Percentiles rank a stretch among this genome's conserved stretches.
These are phyloP conservation scores for Sophora flavescens DNA, from an alignment of 306 rosid species.

Conservation along the genomic window DNA sequence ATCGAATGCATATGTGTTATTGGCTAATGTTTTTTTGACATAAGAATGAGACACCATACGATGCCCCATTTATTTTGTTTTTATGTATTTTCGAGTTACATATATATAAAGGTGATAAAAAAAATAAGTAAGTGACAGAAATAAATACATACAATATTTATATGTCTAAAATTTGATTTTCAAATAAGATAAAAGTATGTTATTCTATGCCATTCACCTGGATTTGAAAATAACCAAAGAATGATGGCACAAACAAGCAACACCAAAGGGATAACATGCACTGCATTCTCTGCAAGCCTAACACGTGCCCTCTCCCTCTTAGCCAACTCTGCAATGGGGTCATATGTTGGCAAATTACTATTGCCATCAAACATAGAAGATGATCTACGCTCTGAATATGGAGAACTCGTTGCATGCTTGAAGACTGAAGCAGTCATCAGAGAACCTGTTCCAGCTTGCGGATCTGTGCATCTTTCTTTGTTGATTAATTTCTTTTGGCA, in stretches of 20 bases:
- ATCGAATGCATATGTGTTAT: no score
- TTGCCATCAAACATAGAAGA: conserved; percentile 48
- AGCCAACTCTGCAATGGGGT: conserved; percentile 66
- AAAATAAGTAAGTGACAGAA: no score
- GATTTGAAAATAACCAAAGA: conserved; percentile 80
- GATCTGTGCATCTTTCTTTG: conserved; percentile 83
- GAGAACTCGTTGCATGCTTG: conserved; percentile 41
- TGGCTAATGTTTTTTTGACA: no score
- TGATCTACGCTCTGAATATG: conserved; percentile 41
- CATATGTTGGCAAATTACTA: conserved; percentile 60
- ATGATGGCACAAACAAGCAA: conserved; percentile 64
- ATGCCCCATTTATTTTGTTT: no score
- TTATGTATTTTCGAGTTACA: no score
- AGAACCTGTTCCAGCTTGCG: conserved; percentile 76
- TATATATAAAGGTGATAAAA: no score
- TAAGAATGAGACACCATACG: no score
- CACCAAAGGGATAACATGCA: conserved; percentile 78
- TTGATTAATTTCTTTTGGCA: neutral
- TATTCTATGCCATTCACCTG: conserved; percentile 42
- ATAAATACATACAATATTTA: no score
- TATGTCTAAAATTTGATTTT: no score
- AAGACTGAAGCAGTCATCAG: conserved; percentile 72
- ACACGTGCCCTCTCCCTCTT: conserved; percentile 77
- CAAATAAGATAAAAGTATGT: no score
- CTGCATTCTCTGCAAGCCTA: conserved; percentile 72